Percentiles rank a stretch among this genome's conserved stretches.
These are phyloP conservation scores for Phytophthora meadii DNA, from an alignment of 352 stramenopile species.

Conservation along the genomic window DNA sequence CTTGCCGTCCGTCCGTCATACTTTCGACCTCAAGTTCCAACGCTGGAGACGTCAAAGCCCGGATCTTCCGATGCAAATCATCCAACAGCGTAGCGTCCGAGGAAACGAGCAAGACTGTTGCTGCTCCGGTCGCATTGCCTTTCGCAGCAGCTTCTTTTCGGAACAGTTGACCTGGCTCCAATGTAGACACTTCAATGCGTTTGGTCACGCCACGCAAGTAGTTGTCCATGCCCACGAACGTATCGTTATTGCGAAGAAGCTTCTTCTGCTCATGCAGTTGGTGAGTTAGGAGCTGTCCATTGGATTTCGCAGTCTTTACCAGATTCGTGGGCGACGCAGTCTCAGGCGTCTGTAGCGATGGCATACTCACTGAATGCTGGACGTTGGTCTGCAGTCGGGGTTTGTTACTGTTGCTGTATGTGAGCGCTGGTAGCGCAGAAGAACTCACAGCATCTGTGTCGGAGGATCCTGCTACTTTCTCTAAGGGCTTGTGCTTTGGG, in stretches of 20 bases:
- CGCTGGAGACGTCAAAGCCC: conserved; percentile 12
- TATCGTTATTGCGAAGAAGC: conserved; percentile 33
- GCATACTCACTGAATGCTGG: conserved; percentile 26
- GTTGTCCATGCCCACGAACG: conserved; percentile 56
- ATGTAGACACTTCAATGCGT: conserved; percentile 42
- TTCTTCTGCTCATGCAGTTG: conserved; percentile 25
- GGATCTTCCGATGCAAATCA: conserved; percentile 44
- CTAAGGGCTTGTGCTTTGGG: conserved; percentile 3
- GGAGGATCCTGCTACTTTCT: neutral
- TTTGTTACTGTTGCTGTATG: conserved; percentile 12
- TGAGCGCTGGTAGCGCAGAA: conserved; percentile 17
- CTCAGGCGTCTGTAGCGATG: conserved; percentile 21
- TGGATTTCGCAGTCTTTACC: conserved; percentile 8
- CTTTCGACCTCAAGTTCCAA: conserved; percentile 59
- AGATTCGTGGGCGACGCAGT: neutral
- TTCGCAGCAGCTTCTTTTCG: conserved; percentile 10
- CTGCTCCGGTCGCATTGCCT: neutral
- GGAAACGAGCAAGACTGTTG: conserved; percentile 45
- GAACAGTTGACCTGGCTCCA: conserved; percentile 59
- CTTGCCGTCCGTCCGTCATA: conserved; percentile 62
- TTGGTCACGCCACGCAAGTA: conserved; percentile 70
- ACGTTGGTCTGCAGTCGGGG: neutral
- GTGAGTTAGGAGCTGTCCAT: neutral
- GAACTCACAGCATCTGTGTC: neutral
- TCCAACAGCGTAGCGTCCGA: conserved; percentile 44